Percentiles rank a stretch among this genome's conserved stretches.
Conservation (phyloP, 2,329 filamentous ascomycete genomes). For the Exophiala sp. region DNA sequence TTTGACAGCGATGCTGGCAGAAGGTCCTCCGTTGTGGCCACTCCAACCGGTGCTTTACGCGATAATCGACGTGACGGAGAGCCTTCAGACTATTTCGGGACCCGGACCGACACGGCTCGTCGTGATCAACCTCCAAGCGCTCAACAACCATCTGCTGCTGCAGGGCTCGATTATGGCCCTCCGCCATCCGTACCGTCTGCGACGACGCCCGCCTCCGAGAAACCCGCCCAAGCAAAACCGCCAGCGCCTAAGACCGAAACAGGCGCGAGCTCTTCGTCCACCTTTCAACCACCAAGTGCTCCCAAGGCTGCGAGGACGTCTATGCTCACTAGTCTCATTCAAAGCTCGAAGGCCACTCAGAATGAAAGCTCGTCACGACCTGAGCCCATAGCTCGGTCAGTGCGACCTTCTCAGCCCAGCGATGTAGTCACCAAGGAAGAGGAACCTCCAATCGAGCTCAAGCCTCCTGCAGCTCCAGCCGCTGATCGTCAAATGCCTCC, state of each 20-base stretch:
- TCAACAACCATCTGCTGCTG: conserved; percentile 18
- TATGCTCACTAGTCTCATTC: conserved; percentile 2
- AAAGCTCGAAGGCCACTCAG: conserved; percentile 13
- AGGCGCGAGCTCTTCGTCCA: conserved; percentile 7
- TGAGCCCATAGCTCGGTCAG: conserved; percentile 12
- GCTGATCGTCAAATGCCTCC: conserved; percentile 23
- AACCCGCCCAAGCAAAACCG: conserved; percentile 6
- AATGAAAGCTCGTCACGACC: conserved; percentile 11
- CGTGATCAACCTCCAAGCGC: conserved; percentile 14
- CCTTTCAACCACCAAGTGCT: conserved; percentile 41
- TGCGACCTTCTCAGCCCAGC: conserved; percentile 15
- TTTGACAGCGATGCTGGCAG: conserved; percentile 19
- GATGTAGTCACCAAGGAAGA: conserved; percentile 18
- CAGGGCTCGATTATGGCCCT: conserved; percentile 28
- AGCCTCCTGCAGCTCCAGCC: conserved; percentile 8
- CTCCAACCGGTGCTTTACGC: conserved; percentile 12
- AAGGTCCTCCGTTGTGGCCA: conserved; percentile 16
- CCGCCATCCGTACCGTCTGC: conserved; percentile 24
- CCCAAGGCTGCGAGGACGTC: conserved; percentile 41
- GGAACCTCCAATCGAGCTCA: conserved; percentile 17
- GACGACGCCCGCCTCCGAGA: conserved; percentile 21
- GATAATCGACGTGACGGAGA: conserved; percentile 27
- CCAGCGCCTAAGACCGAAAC: conserved; percentile 14
- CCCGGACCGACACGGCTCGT: conserved; percentile 12
- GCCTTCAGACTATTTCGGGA: conserved; percentile 26